Percentiles rank a stretch among this genome's conserved stretches.
These are phyloP conservation scores for Chrysanthemum makinoi DNA, from an alignment of 129 eudicot species.

Conservation along the genomic window DNA sequence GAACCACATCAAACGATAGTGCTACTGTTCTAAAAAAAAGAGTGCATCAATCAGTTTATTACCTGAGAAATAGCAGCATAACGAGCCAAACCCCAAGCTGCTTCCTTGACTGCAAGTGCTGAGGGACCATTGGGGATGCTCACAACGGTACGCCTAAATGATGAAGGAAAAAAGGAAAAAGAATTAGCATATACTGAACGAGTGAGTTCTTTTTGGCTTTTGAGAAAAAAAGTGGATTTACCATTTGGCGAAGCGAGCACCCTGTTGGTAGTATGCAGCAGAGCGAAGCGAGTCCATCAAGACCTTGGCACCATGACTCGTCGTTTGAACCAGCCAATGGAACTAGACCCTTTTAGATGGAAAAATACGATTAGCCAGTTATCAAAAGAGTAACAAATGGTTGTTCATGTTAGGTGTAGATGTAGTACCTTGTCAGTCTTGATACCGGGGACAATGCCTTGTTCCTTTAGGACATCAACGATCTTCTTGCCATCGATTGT, in stretches of 20 bases:
- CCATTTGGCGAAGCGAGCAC: slow-evolving; percentile 88
- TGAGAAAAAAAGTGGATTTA: slow-evolving; percentile 13
- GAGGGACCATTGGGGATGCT: slow-evolving; percentile 91
- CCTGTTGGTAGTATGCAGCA: slow-evolving; percentile 87
- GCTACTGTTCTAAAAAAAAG: not conserved
- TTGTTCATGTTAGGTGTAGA: not conserved
- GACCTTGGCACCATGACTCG: slow-evolving; percentile 95
- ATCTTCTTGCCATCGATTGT: slow-evolving; percentile 64
- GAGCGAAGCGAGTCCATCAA: slow-evolving; percentile 90
- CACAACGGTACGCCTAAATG: slow-evolving; percentile 77
- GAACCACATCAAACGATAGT: slow-evolving; percentile 20
- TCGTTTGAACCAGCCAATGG: slow-evolving; percentile 79
- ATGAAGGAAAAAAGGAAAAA: slow-evolving; percentile 15
- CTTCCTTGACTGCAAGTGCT: slow-evolving; percentile 89
- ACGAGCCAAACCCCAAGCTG: slow-evolving; percentile 92
- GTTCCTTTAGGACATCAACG: slow-evolving; percentile 52
- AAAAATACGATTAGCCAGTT: slow-evolving; percentile 1
- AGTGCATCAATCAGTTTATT: slow-evolving; percentile 4
- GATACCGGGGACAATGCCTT: slow-evolving; percentile 62
- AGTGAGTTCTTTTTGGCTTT: not conserved
- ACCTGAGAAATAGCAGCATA: slow-evolving; percentile 90
- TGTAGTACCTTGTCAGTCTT: slow-evolving; percentile 59
- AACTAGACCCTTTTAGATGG: slow-evolving; percentile 58
- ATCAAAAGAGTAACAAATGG: not conserved
- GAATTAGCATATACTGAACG: not conserved